Percentiles rank a stretch among this genome's conserved stretches.
Evolutionary conservation across 495 filamentous ascomycete genomes (phyloP).

Genomic region (Bacidia rubella): DNA sequence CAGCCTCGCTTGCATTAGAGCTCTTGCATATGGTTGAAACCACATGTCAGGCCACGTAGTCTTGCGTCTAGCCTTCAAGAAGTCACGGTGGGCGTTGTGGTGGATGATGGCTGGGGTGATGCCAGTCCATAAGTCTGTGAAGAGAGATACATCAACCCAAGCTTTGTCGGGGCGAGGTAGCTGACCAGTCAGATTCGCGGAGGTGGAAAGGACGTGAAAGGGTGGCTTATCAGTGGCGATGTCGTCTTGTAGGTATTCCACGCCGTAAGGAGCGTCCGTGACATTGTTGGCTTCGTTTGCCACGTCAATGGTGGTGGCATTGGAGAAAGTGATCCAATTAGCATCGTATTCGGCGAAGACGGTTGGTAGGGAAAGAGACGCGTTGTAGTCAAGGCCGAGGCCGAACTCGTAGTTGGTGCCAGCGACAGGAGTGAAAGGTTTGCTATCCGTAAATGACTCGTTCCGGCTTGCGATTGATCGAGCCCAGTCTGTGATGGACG

Average conservation of each 20-base stretch:
- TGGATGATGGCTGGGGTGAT: conserved; percentile 6
- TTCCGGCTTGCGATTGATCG: neutral
- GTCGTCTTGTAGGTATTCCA: neutral
- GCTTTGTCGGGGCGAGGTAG: neutral
- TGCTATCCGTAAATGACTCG: too few relatives aligned
- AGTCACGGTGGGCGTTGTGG: conserved; percentile 6
- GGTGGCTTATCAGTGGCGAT: conserved; percentile 1
- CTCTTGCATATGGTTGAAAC: conserved; percentile 6
- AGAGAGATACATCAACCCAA: conserved; percentile 4
- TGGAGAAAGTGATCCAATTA: conserved; percentile 4
- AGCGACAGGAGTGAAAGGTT: neutral
- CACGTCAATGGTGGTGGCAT: neutral
- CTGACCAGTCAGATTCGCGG: neutral
- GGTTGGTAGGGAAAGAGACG: conserved; percentile 2
- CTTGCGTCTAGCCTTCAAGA: conserved; percentile 4
- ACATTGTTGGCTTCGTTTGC: conserved; percentile 2
- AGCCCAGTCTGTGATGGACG: neutral
- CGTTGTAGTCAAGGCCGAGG: conserved; percentile 7
- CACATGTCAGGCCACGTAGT: conserved; percentile 7
- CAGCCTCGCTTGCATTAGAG: neutral
- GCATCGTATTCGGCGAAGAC: conserved; percentile 8
- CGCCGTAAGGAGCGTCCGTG: neutral
- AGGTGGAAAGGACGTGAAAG: neutral
- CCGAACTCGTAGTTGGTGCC: conserved; percentile 9
- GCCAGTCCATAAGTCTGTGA: conserved; percentile 8